Evolutionary conservation across 768 basidiomycete species (phyloP), one percentile per base, ranked within the genome.

Genomic region (Coprinellus micaceus): DNA sequence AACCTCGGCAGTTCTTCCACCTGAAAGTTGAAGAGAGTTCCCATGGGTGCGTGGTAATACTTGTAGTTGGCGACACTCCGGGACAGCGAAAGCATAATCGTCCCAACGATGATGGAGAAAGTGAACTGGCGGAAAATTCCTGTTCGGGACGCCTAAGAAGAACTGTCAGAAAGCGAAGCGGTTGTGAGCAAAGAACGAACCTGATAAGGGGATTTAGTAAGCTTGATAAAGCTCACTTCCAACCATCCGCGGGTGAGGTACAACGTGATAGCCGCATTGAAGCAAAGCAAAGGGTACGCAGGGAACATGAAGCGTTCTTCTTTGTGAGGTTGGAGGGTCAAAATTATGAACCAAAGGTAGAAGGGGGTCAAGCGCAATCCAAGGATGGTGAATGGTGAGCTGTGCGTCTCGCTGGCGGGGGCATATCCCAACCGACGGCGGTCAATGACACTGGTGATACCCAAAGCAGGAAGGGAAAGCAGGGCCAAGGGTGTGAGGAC

Each of bases 251-350:
- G 82, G 13, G 89, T 63, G 41, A 99, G 77, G 68, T 91, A 98
- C 11, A 96, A 60, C 12, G 86, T 79, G n/a, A 94, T 86, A 3
- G 93, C 91, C 0, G 94, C 96, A 66, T 98, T 98, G 74, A 98
- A 93, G 66, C 92, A 93, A 46, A 98, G 71, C 29, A 98, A 70
- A 1, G 93, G 90, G 68, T 96, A 98, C 2, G 83, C 88, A 0
- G 97, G 96, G 70, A 87, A 98, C 85, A 98, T 89, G 75, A 99
- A 99, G n/a, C 97, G 81, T 67, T 99, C 97, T 71, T 99, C 97
- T 73, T 99, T 99, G 72, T 99, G 97, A 1, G 88, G 75, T 72
- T 98, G 96, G 2, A 77, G 62, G 3, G 84, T 85, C 61, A 99
- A 73, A 59, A 97, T 87, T 1, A 71, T 81, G 45, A 87, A 64